Base-by-base conservation (phyloP, 805 yeast species). In the Yamadazyma kitorensis region DNA sequence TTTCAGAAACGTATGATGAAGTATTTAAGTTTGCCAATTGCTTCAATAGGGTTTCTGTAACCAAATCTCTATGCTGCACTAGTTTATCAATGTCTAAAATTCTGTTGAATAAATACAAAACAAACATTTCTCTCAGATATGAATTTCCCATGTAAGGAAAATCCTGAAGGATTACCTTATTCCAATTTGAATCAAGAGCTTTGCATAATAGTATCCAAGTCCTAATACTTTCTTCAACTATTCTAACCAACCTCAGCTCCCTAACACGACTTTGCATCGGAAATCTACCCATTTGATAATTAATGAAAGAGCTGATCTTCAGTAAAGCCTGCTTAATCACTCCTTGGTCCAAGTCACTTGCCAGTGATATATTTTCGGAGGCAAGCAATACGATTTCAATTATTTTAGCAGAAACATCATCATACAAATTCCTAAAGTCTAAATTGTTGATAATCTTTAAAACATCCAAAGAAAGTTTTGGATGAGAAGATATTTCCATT, bases 81-180 rank as follows among this genome's bases (percentile, higher is more conserved):
- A 53, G 33, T 6, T 35, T 36, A 2, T 55, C 45, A 30, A 42
- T 51, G 13, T 47, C 39, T 24, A 60, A 42, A 9, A 60, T 44
- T 26, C 54, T 56, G 11, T 34, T 29, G 37, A 56, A 57, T 17
- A 65, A 48, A 24, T 43, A 55, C 29, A 61, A 38, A 2, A 49
- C 38, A 43, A 59, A 66, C 34, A 54, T 52, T 6, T 55, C 56
- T 39, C 72, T 40, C 64, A 63, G 67, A 17, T 49, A 45, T 0
- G 49, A 34, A 36, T 65, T 65, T 3, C 73, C 73, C 31, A 61
- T 45, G 36, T 64, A 67, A 1, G 70, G 66, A 41, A 47, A 67
- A 20, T 52, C 54, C 34, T 64, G 73, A 16, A 63, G 49, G 18
- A 60, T 47, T 27, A 67, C 39, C 27, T 48, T 49, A 31, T 59